A percentile compares a stretch with the other conserved stretches of the same genome.
Conservation (phyloP, 345 rosid species). For the Salix viminalis region DNA sequence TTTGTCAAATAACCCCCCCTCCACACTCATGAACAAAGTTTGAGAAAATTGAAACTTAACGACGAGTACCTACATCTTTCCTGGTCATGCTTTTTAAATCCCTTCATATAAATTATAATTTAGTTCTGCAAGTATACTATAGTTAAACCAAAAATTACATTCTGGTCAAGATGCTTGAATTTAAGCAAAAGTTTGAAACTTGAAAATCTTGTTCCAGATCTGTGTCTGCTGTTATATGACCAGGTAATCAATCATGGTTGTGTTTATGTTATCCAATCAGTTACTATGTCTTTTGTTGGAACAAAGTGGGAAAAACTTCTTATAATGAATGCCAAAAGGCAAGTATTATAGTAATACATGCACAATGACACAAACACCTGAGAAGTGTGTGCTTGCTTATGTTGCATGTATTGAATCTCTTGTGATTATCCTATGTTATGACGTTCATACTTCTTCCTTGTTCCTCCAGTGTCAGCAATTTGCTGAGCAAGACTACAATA, state of each 20-base stretch:
- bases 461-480: slow-evolving; percentile 49
- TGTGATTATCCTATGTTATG: slow-evolving; percentile 4
- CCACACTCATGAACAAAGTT: not conserved
- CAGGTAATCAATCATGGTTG: not conserved
- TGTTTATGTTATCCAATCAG: not conserved
- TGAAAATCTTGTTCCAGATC: not conserved
- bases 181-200: not conserved
- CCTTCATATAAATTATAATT: not conserved
- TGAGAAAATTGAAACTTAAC: not conserved
- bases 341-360: not conserved
- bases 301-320: not conserved
- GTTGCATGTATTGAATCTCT: slow-evolving; percentile 5
- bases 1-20: not conserved
- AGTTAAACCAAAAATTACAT: not conserved
- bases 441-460: slow-evolving; percentile 11
- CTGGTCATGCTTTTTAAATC: not conserved
- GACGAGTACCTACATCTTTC: not conserved
- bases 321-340: not conserved
- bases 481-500: slow-evolving; percentile 67
- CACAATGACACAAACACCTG: not conserved
- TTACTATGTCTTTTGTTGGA: not conserved
- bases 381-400: not conserved
- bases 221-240: not conserved
- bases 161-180: not conserved
- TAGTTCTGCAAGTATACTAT: not conserved